phyloP scores from a whole-genome alignment of 768 basidiomycete genomes.

The Leccinum subgranulosum region DNA sequence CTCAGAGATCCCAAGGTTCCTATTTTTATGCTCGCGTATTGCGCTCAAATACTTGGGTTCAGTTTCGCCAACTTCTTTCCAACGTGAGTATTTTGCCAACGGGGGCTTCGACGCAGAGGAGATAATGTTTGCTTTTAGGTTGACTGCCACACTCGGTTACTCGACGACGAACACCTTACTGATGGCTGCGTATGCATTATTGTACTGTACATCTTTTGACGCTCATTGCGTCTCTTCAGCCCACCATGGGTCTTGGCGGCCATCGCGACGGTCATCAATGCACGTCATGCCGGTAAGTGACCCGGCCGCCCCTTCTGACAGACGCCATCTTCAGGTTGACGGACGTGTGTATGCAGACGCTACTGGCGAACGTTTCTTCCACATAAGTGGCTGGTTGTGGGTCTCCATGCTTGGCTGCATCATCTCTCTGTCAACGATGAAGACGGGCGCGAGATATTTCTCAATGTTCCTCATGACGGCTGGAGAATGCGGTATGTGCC shows the following conservation, averaged over 20 bases:
- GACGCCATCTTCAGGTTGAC: not conserved
- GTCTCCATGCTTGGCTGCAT: constrained; percentile 59
- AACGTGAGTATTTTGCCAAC: constrained; percentile 31
- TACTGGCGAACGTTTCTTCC: constrained; percentile 66
- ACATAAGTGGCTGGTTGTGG: constrained; percentile 57
- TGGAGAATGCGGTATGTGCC: constrained; percentile 41
- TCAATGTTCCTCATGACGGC: constrained; percentile 45
- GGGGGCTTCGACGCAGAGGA: not conserved
- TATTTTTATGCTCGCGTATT: constrained; percentile 53
- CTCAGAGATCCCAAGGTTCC: constrained; percentile 53
- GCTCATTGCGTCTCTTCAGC: constrained; percentile 28
- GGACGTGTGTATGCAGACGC: constrained; percentile 35
- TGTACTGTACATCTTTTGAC: not conserved
- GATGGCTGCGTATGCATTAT: constrained; percentile 51
- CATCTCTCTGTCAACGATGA: constrained; percentile 52
- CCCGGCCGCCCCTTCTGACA: not conserved
- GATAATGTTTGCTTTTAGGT: constrained; percentile 28
- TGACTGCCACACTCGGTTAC: constrained; percentile 63
- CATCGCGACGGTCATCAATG: constrained; percentile 43
- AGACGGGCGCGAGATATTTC: constrained; percentile 51
- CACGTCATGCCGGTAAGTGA: constrained; percentile 47
- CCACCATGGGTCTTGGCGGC: constrained; percentile 64
- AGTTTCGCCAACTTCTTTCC: constrained; percentile 64
- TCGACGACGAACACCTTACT: constrained; percentile 56
- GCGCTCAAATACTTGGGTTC: constrained; percentile 51